Percentiles rank a stretch among this genome's conserved stretches.
Evolutionary conservation across 2,329 filamentous ascomycete genomes (phyloP).

Genomic region (Arthrobotrys sphaeroides): DNA sequence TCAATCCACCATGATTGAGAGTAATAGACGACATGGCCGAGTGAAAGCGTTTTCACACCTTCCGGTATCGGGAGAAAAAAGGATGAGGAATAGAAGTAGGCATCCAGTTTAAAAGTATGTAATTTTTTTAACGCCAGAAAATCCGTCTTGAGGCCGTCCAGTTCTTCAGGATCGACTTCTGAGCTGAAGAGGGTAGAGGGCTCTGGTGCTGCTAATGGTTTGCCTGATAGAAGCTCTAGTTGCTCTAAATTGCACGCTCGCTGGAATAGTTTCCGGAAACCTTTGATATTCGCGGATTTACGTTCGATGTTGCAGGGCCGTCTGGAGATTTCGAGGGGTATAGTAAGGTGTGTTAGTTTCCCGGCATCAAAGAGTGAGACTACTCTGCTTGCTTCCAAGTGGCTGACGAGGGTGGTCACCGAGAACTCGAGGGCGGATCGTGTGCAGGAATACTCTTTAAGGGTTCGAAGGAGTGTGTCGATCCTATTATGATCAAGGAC

Average conservation of each 20-base stretch:
- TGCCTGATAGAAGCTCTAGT: neutral
- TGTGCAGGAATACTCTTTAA: neutral
- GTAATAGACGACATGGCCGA: neutral
- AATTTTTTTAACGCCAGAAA: neutral
- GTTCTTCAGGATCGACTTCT: neutral
- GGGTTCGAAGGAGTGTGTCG: neutral
- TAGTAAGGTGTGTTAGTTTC: neutral
- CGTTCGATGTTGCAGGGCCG: neutral
- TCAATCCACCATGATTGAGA: neutral
- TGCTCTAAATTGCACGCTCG: neutral
- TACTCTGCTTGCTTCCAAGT: neutral
- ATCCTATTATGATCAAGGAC: too few relatives aligned
- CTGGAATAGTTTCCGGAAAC: neutral
- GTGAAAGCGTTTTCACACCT: neutral
- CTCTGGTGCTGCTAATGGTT: too few relatives aligned
- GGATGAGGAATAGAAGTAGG: neutral
- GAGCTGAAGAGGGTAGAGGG: too few relatives aligned
- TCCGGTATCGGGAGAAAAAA: neutral
- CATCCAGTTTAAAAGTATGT: neutral
- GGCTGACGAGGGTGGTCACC: neutral
- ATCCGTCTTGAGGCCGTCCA: neutral
- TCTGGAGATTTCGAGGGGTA: neutral
- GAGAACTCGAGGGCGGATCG: neutral
- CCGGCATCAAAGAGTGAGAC: neutral
- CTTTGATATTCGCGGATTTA: neutral